Conservation (phyloP, 345 rosid species). For the Hirschfeldia incana region DNA sequence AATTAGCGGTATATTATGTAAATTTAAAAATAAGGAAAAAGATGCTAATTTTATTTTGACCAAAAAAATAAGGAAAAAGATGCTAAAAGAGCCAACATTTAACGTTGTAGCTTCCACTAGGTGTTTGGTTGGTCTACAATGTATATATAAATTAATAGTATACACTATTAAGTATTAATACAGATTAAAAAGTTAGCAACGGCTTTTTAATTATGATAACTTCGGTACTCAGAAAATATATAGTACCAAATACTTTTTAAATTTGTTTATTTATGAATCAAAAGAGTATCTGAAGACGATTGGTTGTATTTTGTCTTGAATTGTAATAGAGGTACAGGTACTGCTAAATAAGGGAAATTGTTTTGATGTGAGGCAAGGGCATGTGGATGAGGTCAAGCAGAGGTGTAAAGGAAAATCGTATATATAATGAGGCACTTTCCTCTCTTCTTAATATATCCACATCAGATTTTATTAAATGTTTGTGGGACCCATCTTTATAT, state of each 20-base stretch:
- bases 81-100: constrained; percentile 15
- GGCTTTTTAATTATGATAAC: neutral
- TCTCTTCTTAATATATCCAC: too few relatives aligned
- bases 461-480: too few relatives aligned
- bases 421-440: too few relatives aligned
- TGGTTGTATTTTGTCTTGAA: neutral
- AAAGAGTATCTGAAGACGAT: neutral
- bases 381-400: constrained; percentile 39
- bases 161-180: too few relatives aligned
- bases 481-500: too few relatives aligned
- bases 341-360: constrained; percentile 1
- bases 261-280: neutral
- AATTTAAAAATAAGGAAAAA: neutral
- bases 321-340: neutral
- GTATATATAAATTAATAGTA: neutral
- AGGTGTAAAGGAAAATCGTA: constrained; percentile 18
- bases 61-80: neutral
- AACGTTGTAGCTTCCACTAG: constrained; percentile 13
- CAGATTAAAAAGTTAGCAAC: neutral
- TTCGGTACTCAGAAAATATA: neutral
- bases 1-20: constrained; percentile 4
- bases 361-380: constrained; percentile 21
- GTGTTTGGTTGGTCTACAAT: neutral
- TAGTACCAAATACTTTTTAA: neutral
- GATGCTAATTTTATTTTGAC: too few relatives aligned